Base-by-base conservation (phyloP, 164 flowering plant genomes). In the Amborella trichopoda region DNA sequence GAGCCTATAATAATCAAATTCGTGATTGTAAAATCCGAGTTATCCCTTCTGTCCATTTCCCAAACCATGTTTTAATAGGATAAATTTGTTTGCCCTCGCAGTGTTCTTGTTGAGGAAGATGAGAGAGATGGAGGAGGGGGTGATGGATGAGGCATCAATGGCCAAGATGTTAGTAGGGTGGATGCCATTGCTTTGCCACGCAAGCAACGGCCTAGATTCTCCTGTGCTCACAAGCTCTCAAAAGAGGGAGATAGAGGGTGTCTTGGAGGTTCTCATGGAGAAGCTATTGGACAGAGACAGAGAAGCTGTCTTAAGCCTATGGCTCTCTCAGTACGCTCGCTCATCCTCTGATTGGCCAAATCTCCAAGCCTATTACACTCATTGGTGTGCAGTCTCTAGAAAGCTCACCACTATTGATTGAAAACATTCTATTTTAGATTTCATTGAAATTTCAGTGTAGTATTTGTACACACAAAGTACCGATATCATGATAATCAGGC, bases 271-370 rank as follows among this genome's bases (percentile, higher is more conserved):
- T 54, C 70, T 38, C 22, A 78, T 81, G 20, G 76, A 60, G 18
- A 46, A 20, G 54, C 49, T 84, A 38, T 63, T 51, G 10, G 20
- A 46, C 19, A 78, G 71, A 6, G 66, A 76, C 25, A 78, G 78
- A 34, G 97, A 89, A 62, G 63, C 69, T 54, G 86, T 85, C 1
- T 24, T 89, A 20, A 61, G 85, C 0, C 54, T 80, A 0, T 85
- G 95, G 97, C 83, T 89, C 22, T 79, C 80, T 50, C 81, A 89
- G 52, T 85, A 68, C 71, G 59, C 59, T 8, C 65, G 70, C 53
- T 55, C 83, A 0, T 51, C 68, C 19, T 78, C 97, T 0, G 95
- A 85, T 22, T 85, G 95, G 95, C 95, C 95, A 1, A 75, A 89
- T 39, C 93, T 89, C 47, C 80, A 68, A 10, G 44, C 61, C 20